A percentile compares a stretch with the other conserved stretches of the same genome.
Conservation (phyloP, 208 protist genomes). For the Spongospora subterranea region DNA sequence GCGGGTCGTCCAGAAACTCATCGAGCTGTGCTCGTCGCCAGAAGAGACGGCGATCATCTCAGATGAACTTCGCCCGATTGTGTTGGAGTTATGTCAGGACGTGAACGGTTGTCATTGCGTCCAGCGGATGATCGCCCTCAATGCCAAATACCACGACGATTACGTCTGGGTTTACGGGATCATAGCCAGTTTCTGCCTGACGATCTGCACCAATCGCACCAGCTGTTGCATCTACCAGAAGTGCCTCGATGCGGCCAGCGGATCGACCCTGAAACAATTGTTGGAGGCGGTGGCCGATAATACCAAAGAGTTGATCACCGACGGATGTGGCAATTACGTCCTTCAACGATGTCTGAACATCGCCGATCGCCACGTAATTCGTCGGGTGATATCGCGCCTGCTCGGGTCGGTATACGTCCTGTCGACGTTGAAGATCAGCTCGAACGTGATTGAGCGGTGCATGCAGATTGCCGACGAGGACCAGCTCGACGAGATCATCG, state of each 20-base stretch:
- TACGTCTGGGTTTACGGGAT: constrained; percentile 37
- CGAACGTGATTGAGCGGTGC: constrained; percentile 32
- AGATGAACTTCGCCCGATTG: background rate
- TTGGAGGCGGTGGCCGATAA: background rate
- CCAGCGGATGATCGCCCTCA: background rate
- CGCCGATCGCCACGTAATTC: background rate
- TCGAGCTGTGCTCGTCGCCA: background rate
- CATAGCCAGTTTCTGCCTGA: background rate
- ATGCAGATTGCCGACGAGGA: background rate
- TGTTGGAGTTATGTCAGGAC: background rate
- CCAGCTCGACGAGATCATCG: background rate
- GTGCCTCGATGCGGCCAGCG: background rate
- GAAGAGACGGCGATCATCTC: background rate
- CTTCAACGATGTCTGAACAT: background rate
- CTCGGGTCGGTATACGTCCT: background rate
- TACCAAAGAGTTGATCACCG: background rate
- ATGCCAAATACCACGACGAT: background rate
- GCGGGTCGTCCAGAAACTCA: constrained; percentile 31
- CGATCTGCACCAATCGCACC: background rate
- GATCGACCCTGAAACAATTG: background rate
- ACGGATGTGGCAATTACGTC: constrained; percentile 28
- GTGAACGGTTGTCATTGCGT: constrained; percentile 1
- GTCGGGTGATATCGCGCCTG: background rate
- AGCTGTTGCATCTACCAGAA: background rate
- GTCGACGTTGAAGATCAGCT: constrained; percentile 27